Evolutionary conservation across 2,329 filamentous ascomycete species (phyloP), one percentile per base, ranked within the genome.

Genomic region (Nemania diffusa): DNA sequence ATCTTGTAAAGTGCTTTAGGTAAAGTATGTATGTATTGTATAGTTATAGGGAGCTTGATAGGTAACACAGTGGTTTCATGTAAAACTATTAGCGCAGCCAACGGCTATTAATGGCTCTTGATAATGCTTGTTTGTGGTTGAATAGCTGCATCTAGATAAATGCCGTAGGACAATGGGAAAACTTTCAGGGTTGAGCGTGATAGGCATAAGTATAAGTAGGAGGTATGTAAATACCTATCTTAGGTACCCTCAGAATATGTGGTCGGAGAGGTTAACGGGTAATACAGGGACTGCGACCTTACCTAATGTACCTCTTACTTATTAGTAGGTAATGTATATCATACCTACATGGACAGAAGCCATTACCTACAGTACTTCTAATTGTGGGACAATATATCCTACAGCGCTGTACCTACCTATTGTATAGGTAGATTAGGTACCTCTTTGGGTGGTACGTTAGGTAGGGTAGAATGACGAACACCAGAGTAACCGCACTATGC

Each of bases 401-500:
- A 40, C 40, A 44, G 40, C 15, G 11, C 15, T 17, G 5, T 40
- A 40, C 37, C 11, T 40, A 20, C 17, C 40, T 24, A 22, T 50
- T 26, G 22, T 22, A 50, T 50, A 29, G 40, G 42, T 60, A 44
- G 44, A n/a, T 50, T 13, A 40, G 5, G 57, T 65, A 61, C 57
- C 50, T 58, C 37, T 24, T 40, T n/a, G n/a, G 13, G 20, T 26
- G 13, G 46, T 26, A 26, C 2, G 11, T n/a, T 20, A 27, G 11
- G 22, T 15, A 20, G 15, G 20, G 42, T 50, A 50, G 17, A 44
- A 44, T 44, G n/a, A 20, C n/a, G 40, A 44, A 20, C 40, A 7
- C 3, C 40, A 44, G 40, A 50, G 22, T 22, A 50, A 48, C 8
- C 46, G n/a, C n/a, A 3, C 11, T 15, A 24, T 50, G 15, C 46